A percentile compares a stretch with the other conserved stretches of the same genome.
These are phyloP conservation scores for Cicer bijugum DNA, from an alignment of 306 rosid genomes.

Conservation along the genomic window DNA sequence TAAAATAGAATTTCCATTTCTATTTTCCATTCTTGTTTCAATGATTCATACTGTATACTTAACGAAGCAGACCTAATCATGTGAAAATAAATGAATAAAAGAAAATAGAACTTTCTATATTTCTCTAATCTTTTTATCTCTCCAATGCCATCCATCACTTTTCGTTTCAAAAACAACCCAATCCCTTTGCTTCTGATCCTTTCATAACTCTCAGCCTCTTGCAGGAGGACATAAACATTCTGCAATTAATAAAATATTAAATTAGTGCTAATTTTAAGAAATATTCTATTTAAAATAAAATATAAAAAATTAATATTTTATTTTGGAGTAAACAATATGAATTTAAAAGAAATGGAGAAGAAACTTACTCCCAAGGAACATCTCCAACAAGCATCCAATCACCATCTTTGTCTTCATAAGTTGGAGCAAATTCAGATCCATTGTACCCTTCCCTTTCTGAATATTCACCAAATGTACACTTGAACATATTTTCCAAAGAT, in stretches of 20 bases:
- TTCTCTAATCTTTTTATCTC: conserved; percentile 34
- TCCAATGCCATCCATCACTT: background rate
- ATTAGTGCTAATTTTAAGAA: background rate
- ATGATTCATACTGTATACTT: conserved; percentile 15
- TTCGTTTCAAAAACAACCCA: conserved; percentile 51
- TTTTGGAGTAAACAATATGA: background rate
- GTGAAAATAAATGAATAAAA: conserved; percentile 3
- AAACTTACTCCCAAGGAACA: conserved; percentile 85
- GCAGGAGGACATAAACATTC: conserved; percentile 68
- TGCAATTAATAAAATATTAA: conserved; percentile 40
- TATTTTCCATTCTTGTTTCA: background rate
- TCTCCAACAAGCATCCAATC: conserved; percentile 98
- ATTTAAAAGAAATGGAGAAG: background rate
- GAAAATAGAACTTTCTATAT: conserved; percentile 24
- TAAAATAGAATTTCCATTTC: conserved; percentile 8
- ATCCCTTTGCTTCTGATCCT: conserved; percentile 68
- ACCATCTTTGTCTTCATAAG: conserved; percentile 90
- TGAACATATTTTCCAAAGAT: conserved; percentile 77
- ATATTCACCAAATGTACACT: conserved; percentile 72
- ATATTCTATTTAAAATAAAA: background rate
- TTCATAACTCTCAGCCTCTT: conserved; percentile 67
- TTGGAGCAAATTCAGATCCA: conserved; percentile 74
- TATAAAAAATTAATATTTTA: background rate
- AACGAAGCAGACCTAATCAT: background rate
- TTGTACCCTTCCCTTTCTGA: conserved; percentile 74